A percentile compares a stretch with the other conserved stretches of the same genome.
Conservation (phyloP, 1,284 basidiomycete species). For the Rhodotorula sp. region DNA sequence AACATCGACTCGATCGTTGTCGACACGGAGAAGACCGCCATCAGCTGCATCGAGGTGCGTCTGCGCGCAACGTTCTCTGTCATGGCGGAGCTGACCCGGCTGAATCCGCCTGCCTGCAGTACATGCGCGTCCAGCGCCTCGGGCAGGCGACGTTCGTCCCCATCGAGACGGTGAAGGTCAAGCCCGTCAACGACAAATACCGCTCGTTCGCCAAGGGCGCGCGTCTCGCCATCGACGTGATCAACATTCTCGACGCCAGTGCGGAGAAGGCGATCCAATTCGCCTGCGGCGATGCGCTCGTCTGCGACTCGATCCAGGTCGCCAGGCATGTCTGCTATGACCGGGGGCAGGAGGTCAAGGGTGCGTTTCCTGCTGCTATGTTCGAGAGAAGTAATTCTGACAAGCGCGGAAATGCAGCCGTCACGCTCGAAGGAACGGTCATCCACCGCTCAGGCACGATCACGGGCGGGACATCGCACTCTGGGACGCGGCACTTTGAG, state of each 20-base stretch:
- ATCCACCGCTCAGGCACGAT: conserved; percentile 98
- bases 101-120: conserved; percentile 59
- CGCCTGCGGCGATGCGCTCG: conserved; percentile 90
- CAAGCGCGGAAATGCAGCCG: conserved; percentile 62
- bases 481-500: conserved; percentile 77
- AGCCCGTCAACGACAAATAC: conserved; percentile 91
- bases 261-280: conserved; percentile 94
- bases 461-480: conserved; percentile 85
- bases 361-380: conserved; percentile 55
- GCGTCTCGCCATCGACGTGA: conserved; percentile 89
- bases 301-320: conserved; percentile 92
- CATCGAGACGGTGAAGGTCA: conserved; percentile 91
- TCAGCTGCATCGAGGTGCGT: conserved; percentile 89
- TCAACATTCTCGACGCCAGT: conserved; percentile 79
- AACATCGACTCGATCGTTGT: conserved; percentile 96
- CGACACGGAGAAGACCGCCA: conserved; percentile 93
- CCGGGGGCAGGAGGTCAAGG: conserved; percentile 92
- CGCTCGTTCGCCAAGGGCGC: conserved; percentile 88
- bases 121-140: conserved; percentile 89
- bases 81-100: not conserved
- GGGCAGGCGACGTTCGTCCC: conserved; percentile 97
- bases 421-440: conserved; percentile 93
- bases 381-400: not conserved
- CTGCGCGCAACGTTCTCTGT: not conserved
- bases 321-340: conserved; percentile 90